Base-by-base conservation (phyloP, 208 protist genomes). In the Acanthamoeba polyphaga region DNA sequence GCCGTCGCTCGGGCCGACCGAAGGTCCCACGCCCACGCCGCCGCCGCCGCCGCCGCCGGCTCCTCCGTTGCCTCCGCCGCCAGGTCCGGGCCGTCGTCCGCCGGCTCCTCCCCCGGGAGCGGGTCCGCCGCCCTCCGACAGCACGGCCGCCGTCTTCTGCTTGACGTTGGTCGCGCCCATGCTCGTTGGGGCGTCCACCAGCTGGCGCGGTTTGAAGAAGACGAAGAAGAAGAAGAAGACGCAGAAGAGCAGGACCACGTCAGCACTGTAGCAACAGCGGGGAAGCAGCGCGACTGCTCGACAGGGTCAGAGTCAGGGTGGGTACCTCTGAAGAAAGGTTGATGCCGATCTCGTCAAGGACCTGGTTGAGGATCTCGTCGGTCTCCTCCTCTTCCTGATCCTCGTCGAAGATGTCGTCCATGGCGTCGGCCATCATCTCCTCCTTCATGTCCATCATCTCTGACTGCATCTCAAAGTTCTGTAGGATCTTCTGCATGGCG, bases 371-470 rank as follows among this genome's bases (percentile, higher is more conserved):
- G 60, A 98, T 96, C 38, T 94, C 76, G 68, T 98, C 96, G 22
- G 93, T 95, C 85, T 98, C 95, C n/a, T 96, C 96, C 82, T 97
- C 96, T 49, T 96, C 97, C 49, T 93, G 95, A n/a, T 94, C 95
- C 13, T 96, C 97, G 49, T 95, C 95, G 27, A 97, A 90, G 38
- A 95, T 93, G 76, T 97, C 96, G 95, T 97, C 97, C 34, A 97
- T 96, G 32, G 90, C 93, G 85, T 97, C 96, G 64, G 76, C 98
- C 98, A 99, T 99, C 98, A 99, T 99, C 84, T 99, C 99, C 94
- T 99, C 98, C 98, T 99, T 99, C 99, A 99, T 99, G 55, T 99
- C 98, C 98, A 99, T 99, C 96, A 99, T 98, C 88, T 99, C 96
- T 15, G 93, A 96, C 88, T 99, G 97, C 97, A 99, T 98, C 96